Evolutionary conservation across 768 basidiomycete genomes (phyloP), one percentile per base, ranked within the genome.

Genomic region (Xerocomellus intermedius): DNA sequence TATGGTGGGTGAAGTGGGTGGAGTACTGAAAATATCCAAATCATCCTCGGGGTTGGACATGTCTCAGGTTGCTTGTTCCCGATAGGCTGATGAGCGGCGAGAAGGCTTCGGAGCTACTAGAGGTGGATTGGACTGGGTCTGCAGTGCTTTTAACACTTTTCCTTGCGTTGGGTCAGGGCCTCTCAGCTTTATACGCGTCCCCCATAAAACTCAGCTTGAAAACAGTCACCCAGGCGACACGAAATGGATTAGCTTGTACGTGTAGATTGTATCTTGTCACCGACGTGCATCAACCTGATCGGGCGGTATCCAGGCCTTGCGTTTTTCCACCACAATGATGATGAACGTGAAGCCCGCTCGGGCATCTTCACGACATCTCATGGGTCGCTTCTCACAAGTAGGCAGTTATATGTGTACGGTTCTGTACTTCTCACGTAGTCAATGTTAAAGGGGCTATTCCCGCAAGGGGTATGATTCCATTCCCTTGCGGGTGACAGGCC

Each of bases 21-120:
- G 78, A 17, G 78, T 79, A 45, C 69, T 66, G 59, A 78, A 80
- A 43, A 67, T 69, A 51, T 80, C 65, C 47, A 58, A 30, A 49
- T 66, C 77, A 47, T 59, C 48, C 53, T 78, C 76, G 30, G 64
- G 66, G 41, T 64, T 66, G 55, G 62, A 61, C 67, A 77, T 73
- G 7, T 63, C 55, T 50, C 56, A 57, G 52, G 56, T 30, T 50
- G 4, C 35, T 54, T 46, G 42, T 17, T 44, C 54, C 45, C 43
- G 48, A 57, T 57, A 42, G 48, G 47, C 35, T 58, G 49, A 42
- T 33, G 49, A 52, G 50, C 39, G 53, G 43, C 56, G 51, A 45
- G 60, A 58, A 52, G 57, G 46, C 33, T 43, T 54, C 49, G 26
- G 52, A 41, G 45, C n/a, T 47, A 43, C 46, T 41, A 21, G 48